Percentiles rank a stretch among this genome's conserved stretches.
Evolutionary conservation across 2,329 filamentous ascomycete species (phyloP).

Genomic region (Lachnellula hyalina): DNA sequence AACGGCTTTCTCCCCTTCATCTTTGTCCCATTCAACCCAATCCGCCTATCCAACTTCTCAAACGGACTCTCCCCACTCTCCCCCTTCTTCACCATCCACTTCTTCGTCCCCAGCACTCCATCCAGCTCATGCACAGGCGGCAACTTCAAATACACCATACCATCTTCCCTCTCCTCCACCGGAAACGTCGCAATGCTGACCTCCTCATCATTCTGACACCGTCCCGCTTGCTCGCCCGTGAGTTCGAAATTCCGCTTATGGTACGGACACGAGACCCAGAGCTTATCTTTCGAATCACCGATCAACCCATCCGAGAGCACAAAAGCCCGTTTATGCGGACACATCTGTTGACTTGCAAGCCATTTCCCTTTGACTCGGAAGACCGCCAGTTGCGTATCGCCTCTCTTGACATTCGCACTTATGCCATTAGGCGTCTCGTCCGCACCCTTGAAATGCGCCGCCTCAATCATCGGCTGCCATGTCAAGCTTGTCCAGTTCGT

Average conservation of each 20-base stretch:
- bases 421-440: slow-evolving; percentile 65
- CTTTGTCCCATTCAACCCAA: slow-evolving; percentile 23
- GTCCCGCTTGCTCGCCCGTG: slow-evolving; percentile 56
- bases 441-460: slow-evolving; percentile 60
- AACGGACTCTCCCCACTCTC: slow-evolving; percentile 44
- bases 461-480: slow-evolving; percentile 77
- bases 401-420: slow-evolving; percentile 73
- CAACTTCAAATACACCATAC: slow-evolving; percentile 73
- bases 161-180: slow-evolving; percentile 68
- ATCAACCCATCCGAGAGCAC: slow-evolving; percentile 82
- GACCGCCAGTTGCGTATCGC: slow-evolving; percentile 82
- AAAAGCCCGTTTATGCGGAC: slow-evolving; percentile 85
- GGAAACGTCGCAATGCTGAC: slow-evolving; percentile 80
- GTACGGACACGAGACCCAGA: slow-evolving; percentile 84
- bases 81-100: slow-evolving; percentile 72
- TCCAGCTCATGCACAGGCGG: slow-evolving; percentile 80
- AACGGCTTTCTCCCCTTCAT: slow-evolving; percentile 26
- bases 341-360: slow-evolving; percentile 92
- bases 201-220: slow-evolving; percentile 67
- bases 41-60: slow-evolving; percentile 30
- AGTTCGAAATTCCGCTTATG: slow-evolving; percentile 90
- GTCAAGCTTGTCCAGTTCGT: slow-evolving; percentile 59
- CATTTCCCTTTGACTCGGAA: slow-evolving; percentile 78
- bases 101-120: slow-evolving; percentile 67
- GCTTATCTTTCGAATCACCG: slow-evolving; percentile 53